Conservation (phyloP, 768 basidiomycete species). For the Fomitopsis serialis region DNA sequence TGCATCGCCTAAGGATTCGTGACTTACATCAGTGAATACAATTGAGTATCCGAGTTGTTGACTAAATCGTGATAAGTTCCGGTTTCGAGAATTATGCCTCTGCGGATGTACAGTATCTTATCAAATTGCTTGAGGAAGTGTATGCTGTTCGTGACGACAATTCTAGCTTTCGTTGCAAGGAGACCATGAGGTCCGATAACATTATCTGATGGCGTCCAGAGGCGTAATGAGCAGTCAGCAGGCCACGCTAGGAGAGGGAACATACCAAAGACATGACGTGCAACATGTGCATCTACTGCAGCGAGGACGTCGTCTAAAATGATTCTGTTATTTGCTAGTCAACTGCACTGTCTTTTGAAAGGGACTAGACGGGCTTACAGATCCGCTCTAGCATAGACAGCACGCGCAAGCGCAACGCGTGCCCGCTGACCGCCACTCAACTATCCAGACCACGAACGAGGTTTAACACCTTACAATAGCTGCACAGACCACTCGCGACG, state of each 20-base stretch:
- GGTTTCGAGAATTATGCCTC: constrained; percentile 76
- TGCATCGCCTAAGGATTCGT: background rate
- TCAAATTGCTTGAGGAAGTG: constrained; percentile 80
- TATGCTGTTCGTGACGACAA: constrained; percentile 84
- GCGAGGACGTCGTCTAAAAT: constrained; percentile 90
- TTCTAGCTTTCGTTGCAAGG: constrained; percentile 75
- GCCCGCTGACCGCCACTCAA: constrained; percentile 83
- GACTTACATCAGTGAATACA: constrained; percentile 72
- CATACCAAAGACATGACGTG: constrained; percentile 77
- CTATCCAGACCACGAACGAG: constrained; percentile 25
- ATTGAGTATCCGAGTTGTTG: constrained; percentile 54
- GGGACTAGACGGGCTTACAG: constrained; percentile 40
- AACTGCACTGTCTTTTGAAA: background rate
- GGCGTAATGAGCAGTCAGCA: background rate
- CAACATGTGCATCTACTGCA: constrained; percentile 83
- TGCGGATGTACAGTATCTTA: constrained; percentile 66
- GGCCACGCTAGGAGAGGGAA: background rate
- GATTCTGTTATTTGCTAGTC: constrained; percentile 34
- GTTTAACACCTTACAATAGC: constrained; percentile 5
- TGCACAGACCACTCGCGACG: background rate
- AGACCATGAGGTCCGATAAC: constrained; percentile 85
- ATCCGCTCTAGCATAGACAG: constrained; percentile 90
- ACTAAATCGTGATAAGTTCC: constrained; percentile 62
- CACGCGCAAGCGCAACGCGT: constrained; percentile 78
- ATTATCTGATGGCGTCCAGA: constrained; percentile 45